phyloP scores from a whole-genome alignment of 352 stramenopile genomes.

The Phytophthora pseudosyringae region DNA sequence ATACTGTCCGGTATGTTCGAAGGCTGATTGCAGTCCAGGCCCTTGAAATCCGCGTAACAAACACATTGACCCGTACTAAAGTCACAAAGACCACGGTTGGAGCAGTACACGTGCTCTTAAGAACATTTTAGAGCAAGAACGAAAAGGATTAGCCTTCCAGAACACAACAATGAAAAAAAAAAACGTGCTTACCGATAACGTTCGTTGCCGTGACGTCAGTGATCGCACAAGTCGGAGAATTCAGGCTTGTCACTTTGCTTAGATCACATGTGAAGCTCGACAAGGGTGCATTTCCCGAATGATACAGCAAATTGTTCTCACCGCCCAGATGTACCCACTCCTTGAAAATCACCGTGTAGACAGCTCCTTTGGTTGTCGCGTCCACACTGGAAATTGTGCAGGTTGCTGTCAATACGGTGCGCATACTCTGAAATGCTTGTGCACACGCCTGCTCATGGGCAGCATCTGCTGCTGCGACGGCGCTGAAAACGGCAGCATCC shows the following conservation, averaged over 20 bases:
- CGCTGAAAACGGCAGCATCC: constrained; percentile 48
- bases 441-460: constrained; percentile 41
- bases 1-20: constrained; percentile 72
- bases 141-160: background rate
- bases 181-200: constrained; percentile 49
- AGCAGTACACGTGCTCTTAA: constrained; percentile 81
- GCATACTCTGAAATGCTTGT: constrained; percentile 50
- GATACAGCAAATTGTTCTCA: constrained; percentile 87
- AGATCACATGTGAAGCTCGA: constrained; percentile 82
- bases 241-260: constrained; percentile 50
- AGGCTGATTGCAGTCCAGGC: constrained; percentile 70
- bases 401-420: constrained; percentile 45
- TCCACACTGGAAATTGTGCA: constrained; percentile 48
- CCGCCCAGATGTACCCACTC: constrained; percentile 61
- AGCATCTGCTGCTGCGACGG: constrained; percentile 42
- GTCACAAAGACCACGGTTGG: constrained; percentile 81
- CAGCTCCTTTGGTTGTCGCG: constrained; percentile 46
- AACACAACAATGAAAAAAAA: background rate
- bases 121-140: constrained; percentile 4
- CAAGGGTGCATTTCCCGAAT: constrained; percentile 79
- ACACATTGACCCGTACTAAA: constrained; percentile 69
- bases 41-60: constrained; percentile 83
- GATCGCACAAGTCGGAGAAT: constrained; percentile 66
- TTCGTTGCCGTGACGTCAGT: constrained; percentile 61
- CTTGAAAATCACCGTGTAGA: constrained; percentile 75